Evolutionary conservation across 192 early-diverging fungal genomes (phyloP).

Genomic region (Coemansia sp.): DNA sequence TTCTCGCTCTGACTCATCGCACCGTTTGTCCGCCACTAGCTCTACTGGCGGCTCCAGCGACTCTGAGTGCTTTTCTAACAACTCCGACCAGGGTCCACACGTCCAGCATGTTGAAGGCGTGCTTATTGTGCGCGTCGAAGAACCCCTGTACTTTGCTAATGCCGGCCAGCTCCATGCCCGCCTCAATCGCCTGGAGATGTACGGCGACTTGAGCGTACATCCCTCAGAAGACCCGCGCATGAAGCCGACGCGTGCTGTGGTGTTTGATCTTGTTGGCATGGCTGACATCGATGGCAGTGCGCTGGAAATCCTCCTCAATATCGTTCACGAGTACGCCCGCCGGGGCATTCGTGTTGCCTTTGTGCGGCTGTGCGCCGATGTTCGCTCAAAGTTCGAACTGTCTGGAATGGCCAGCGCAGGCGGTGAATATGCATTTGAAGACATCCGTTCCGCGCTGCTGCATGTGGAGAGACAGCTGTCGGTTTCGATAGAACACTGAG

Average conservation of each 20-base stretch:
- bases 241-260: conserved; percentile 69
- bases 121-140: conserved; percentile 87
- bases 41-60: conserved; percentile 7
- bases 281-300: conserved; percentile 90
- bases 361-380: conserved; percentile 77
- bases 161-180: conserved; percentile 94
- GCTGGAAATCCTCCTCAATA: conserved; percentile 82
- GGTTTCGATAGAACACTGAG: conserved; percentile 2
- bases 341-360: conserved; percentile 87
- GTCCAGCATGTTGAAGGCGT: conserved; percentile 77
- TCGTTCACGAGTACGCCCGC: conserved; percentile 80
- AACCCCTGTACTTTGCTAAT: conserved; percentile 97
- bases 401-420: conserved; percentile 69
- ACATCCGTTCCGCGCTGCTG: conserved; percentile 62
- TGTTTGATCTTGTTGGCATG: conserved; percentile 93
- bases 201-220: conserved; percentile 92
- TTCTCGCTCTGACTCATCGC: conserved; percentile 46
- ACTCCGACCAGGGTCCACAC: conserved; percentile 27
- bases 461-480: conserved; percentile 53
- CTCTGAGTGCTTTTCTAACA: not conserved
- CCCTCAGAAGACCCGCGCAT: conserved; percentile 88
- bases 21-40: conserved; percentile 23
- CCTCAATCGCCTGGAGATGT: conserved; percentile 87
- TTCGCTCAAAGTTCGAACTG: conserved; percentile 68
- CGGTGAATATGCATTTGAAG: conserved; percentile 65